phyloP scores from a whole-genome alignment of 805 yeast species.

The Zygosaccharomyces rouxii region DNA sequence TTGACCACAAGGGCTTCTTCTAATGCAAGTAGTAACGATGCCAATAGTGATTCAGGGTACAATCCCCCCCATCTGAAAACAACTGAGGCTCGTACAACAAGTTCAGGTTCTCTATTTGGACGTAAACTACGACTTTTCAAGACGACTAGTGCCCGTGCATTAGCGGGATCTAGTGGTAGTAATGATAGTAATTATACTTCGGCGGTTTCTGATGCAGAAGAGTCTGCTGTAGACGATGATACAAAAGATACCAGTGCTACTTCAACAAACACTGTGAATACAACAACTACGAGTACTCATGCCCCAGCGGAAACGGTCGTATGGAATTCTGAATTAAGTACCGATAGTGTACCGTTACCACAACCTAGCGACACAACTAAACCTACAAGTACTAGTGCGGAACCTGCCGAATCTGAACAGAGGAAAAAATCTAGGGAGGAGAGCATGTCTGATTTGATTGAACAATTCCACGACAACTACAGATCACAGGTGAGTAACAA shows the following conservation, averaged over 20 bases:
- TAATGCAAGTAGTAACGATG: background rate
- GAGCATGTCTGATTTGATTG: constrained; percentile 26
- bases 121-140: constrained; percentile 27
- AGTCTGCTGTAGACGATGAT: constrained; percentile 4
- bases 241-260: background rate
- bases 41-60: background rate
- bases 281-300: background rate
- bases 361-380: background rate
- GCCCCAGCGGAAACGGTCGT: constrained; percentile 1
- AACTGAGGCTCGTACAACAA: constrained; percentile 16
- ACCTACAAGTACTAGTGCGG: background rate
- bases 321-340: background rate
- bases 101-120: constrained; percentile 29
- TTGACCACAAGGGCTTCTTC: background rate
- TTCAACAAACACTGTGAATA: background rate
- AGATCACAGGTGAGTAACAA: constrained; percentile 21
- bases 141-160: constrained; percentile 10
- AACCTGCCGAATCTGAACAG: background rate
- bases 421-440: constrained; percentile 1
- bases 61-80: constrained; percentile 7
- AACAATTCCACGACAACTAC: constrained; percentile 25
- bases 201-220: constrained; percentile 1
- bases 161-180: constrained; percentile 10
- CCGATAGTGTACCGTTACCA: background rate
- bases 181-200: constrained; percentile 3